Conservation (phyloP, 768 basidiomycete genomes). For the Kwoniella bestiolae region DNA sequence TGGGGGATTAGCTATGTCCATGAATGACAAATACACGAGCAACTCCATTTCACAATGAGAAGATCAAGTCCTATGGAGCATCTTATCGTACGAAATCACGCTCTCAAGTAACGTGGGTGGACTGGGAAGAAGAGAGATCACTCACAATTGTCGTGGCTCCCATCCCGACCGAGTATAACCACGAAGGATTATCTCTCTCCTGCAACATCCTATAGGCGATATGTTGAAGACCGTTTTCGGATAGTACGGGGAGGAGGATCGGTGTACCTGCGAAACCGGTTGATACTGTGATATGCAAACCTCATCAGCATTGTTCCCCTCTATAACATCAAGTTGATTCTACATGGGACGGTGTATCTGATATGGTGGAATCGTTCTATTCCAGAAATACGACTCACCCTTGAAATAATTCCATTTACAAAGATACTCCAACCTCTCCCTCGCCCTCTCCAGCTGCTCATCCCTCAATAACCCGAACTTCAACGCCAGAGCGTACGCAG, state of each 20-base stretch:
- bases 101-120: too few relatives aligned
- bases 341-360: too few relatives aligned
- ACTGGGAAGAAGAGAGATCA: slow-evolving; percentile 2
- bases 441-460: slow-evolving; percentile 10
- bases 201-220: slow-evolving; percentile 53
- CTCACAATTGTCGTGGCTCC: slow-evolving; percentile 44
- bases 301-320: too few relatives aligned
- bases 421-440: slow-evolving; percentile 33
- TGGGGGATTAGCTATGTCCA: background rate
- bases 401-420: slow-evolving; percentile 33
- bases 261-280: slow-evolving; percentile 56
- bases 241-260: slow-evolving; percentile 42
- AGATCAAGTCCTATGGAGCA: too few relatives aligned
- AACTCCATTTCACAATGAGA: too few relatives aligned
- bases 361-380: too few relatives aligned
- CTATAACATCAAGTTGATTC: too few relatives aligned
- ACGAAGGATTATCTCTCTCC: slow-evolving; percentile 38
- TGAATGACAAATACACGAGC: background rate
- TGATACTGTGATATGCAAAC: slow-evolving; percentile 17
- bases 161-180: slow-evolving; percentile 42
- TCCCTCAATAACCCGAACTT: slow-evolving; percentile 43
- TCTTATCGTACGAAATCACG: too few relatives aligned
- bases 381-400: slow-evolving; percentile 10
- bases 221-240: slow-evolving; percentile 31
- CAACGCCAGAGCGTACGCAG: slow-evolving; percentile 43